These are phyloP conservation scores for Erythrophleum ivorense DNA, from an alignment of 331 rosid species.

Conservation along the genomic window DNA sequence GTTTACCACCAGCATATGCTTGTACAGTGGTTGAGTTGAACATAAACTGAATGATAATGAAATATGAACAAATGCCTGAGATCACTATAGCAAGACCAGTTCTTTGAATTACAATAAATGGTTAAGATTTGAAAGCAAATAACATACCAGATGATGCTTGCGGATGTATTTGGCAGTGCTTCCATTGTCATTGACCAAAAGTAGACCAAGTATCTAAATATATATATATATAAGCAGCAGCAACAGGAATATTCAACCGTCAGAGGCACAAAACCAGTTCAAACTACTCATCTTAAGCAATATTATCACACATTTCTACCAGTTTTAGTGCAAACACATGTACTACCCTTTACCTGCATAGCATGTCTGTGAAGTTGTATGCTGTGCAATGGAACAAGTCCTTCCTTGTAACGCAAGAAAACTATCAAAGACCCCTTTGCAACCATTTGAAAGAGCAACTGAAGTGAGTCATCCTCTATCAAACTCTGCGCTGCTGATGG, in stretches of 20 bases:
- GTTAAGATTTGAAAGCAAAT: slow-evolving; percentile 27
- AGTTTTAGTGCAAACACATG: slow-evolving; percentile 34
- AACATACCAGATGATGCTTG: slow-evolving; percentile 93
- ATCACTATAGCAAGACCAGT: slow-evolving; percentile 3
- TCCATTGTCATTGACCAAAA: slow-evolving; percentile 96
- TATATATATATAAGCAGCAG: slow-evolving; percentile 35
- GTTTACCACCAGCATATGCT: slow-evolving; percentile 29
- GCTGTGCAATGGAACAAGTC: slow-evolving; percentile 93
- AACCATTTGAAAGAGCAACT: slow-evolving; percentile 91
- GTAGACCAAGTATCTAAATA: slow-evolving; percentile 88
- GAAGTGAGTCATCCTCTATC: slow-evolving; percentile 93
- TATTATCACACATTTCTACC: slow-evolving; percentile 22
- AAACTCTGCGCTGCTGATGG: slow-evolving; percentile 95
- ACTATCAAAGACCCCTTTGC: slow-evolving; percentile 87
- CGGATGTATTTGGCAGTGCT: slow-evolving; percentile 92
- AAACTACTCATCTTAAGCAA: slow-evolving; percentile 31
- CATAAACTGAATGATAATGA: slow-evolving; percentile 37
- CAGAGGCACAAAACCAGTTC: slow-evolving; percentile 43
- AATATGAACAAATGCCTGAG: slow-evolving; percentile 20
- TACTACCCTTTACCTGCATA: slow-evolving; percentile 77
- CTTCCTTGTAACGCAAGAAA: slow-evolving; percentile 83
- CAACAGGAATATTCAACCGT: slow-evolving; percentile 42
- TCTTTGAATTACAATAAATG: slow-evolving; percentile 22
- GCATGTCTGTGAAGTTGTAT: slow-evolving; percentile 99
- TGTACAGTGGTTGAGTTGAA: slow-evolving; percentile 26